Conservation (phyloP, 23 red algal species). For the Chondrus crispus region DNA sequence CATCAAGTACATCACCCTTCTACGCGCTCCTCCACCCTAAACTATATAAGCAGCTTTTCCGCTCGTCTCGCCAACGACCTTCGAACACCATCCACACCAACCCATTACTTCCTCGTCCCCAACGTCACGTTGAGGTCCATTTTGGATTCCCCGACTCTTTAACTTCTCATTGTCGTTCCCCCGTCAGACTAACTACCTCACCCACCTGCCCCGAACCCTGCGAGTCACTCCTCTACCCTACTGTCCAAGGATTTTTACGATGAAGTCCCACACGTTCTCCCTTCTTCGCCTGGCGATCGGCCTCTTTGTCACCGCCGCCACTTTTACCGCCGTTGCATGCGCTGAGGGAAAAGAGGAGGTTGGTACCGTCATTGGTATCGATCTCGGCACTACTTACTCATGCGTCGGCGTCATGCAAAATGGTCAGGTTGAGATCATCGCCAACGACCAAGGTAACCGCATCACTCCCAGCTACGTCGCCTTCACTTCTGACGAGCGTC, state of each 20-base stretch:
- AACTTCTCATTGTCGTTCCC: background rate
- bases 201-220: no score
- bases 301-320: background rate
- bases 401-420: constrained; percentile 99
- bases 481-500: constrained; percentile 89
- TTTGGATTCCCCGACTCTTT: background rate
- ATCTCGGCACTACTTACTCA: constrained; percentile 95
- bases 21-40: no score
- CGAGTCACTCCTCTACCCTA: no score
- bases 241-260: no score
- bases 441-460: constrained; percentile 95
- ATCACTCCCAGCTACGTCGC: constrained; percentile 97
- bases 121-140: no score
- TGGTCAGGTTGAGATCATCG: constrained; percentile 96
- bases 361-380: constrained; percentile 94
- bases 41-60: no score
- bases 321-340: background rate
- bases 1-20: no score
- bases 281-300: background rate
- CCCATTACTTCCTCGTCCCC: background rate
- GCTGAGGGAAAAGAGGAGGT: constrained; percentile 59
- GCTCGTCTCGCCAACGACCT: background rate
- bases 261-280: background rate
- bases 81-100: background rate
- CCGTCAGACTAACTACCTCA: background rate